Evolutionary conservation across 2,329 filamentous ascomycete genomes (phyloP), one percentile per base, ranked within the genome.

Genomic region (Teratosphaeria nubilosa): DNA sequence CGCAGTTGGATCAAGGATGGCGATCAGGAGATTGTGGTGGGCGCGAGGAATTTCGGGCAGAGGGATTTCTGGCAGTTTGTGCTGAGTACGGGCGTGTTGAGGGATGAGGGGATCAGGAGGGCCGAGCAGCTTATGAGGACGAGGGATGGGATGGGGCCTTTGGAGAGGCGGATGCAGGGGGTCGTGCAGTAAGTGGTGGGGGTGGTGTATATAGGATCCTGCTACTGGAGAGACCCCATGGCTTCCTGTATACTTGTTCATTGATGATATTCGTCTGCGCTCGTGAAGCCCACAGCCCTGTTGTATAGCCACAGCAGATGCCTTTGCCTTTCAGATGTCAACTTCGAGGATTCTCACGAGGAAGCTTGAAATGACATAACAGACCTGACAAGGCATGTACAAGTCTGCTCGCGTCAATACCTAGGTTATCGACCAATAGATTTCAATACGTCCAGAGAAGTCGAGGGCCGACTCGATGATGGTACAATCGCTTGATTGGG

Each of bases 1-100:
- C 66, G 70, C 56, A 72, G 72, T 16, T 41, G 65, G 56, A 25
- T 65, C 24, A 65, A 60, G 45, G 59, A 59, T 5, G 66, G 63
- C 10, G 53, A 59, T 10, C 34, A 11, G 14, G 57, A 60, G 56
- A 51, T 59, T 30, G 14, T 64, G 22, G 60, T 61, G 25, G 65
- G 65, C 2, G 52, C 20, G n/a, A 51, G 55, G 53, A 52, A 53
- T 27, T 63, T 59, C 50, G 68, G 68, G n/a, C 63, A 68, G 60
- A 59, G 57, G n/a, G 61, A 62, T 31, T 70, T 70, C 54, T 70
- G 68, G 68, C 41, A 60, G 22, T 65, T 63, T 45, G 63, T 69
- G 22, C 55, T 64, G 25, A 25, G 45, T 3, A 61, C 66, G 24
- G 66, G 65, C 3, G 50, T 64, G 11, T 54, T 66, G 59, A 58